Evolutionary conservation across 441 rosid species (phyloP), one percentile per base, ranked within the genome.

Genomic region (Melastoma candidum): DNA sequence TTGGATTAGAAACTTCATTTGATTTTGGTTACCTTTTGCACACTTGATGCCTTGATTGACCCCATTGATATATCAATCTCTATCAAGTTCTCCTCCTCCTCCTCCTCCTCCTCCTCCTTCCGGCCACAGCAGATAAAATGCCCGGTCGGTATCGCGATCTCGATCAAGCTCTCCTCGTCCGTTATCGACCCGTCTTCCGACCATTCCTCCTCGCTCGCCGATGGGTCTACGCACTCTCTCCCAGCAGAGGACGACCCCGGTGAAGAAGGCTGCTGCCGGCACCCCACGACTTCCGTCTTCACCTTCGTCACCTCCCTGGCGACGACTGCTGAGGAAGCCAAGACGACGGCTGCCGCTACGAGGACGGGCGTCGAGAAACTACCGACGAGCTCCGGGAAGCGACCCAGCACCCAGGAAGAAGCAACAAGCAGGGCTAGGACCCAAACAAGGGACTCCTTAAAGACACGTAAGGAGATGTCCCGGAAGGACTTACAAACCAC

Each of bases 51-150:
- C 72, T 85, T 87, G 74, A 85, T 87, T 56, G 89, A 87, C 45
- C 98, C 96, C 46, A 84, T 70, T 7, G 85, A 83, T 53, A 92
- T 76, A 62, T 92, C 98, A 64, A 92, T 92, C 78, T 92, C 98
- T 46, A 85, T 83, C 66, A 92, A 64, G 46, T 87, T 92, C 17
- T 92, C 98, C n/a, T 90, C 97, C 63, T 90, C 97, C 26, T 17
- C 81, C 63, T 78, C 57, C 14, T 71, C 63, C 44, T 47, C 54
- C 27, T 58, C 51, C 63, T 50, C 51, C 12, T 8, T 32, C 1
- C 41, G 8, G 41, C 41, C 41, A 8, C 41, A 8, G 46, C 73
- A 67, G 60, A 84, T 63, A 39, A 71, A 81, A 49, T 83, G 83
- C 27, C 95, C 90, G 10, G 82, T 71, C 0, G 93, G 88, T 54